Conservation (phyloP, 768 basidiomycete genomes). For the Mycena amicta region DNA sequence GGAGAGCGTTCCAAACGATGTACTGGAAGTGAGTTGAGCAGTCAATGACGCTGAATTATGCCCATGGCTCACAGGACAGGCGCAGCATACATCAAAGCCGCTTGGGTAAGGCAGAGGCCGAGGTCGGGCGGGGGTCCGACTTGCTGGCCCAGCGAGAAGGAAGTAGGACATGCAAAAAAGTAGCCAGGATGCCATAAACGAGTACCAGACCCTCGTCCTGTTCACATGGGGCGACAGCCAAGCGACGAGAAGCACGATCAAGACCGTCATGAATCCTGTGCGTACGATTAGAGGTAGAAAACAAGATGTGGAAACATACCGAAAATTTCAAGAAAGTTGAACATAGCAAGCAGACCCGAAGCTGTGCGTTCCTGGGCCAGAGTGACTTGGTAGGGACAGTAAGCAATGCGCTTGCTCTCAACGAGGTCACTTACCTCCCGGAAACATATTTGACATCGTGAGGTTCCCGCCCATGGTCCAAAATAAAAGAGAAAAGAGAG, state of each 20-base stretch:
- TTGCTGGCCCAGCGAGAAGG: constrained; percentile 9
- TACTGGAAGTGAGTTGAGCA: background rate
- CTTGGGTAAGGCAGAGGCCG: constrained; percentile 4
- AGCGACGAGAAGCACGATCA: constrained; percentile 1
- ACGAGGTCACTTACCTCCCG: background rate
- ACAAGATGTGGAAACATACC: background rate
- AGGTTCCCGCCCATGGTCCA: too few species aligned
- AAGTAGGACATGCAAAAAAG: constrained; percentile 11
- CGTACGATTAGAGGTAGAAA: too few species aligned
- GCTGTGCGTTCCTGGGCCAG: background rate
- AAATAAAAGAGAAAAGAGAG: too few species aligned
- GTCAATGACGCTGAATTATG: too few species aligned
- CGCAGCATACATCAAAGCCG: constrained; percentile 9
- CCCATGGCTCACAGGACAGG: constrained; percentile 11
- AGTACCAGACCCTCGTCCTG: constrained; percentile 9
- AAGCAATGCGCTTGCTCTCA: background rate
- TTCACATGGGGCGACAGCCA: background rate
- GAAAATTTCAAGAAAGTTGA: constrained; percentile 11
- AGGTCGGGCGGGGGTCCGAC: constrained; percentile 6
- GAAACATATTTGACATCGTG: constrained; percentile 2
- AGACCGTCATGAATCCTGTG: constrained; percentile 8
- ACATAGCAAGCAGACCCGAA: constrained; percentile 6
- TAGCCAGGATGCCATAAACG: constrained; percentile 9
- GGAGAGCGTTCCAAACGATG: background rate
- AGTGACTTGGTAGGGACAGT: background rate